Percentiles rank a stretch among this genome's conserved stretches.
phyloP scores from a whole-genome alignment of 2,329 filamentous ascomycete genomes.

The Nemania abortiva region DNA sequence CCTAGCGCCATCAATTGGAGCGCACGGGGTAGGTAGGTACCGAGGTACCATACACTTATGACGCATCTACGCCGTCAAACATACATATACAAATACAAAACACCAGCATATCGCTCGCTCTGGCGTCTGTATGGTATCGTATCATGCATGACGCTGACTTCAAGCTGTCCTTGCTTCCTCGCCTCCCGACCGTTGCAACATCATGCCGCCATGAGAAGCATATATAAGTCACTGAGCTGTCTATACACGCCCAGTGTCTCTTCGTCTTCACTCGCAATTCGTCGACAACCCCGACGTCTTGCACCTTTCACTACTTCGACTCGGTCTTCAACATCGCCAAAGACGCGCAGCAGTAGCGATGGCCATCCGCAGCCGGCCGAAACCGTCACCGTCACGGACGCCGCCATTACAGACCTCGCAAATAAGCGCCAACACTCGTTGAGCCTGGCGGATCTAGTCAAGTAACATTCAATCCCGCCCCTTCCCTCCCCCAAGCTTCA shows the following conservation, averaged over 20 bases:
- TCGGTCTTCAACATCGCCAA: conserved; percentile 35
- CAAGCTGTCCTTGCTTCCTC: conserved; percentile 22
- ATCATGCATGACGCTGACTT: neutral
- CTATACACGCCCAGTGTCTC: conserved; percentile 46
- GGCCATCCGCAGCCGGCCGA: conserved; percentile 59
- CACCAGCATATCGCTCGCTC: neutral
- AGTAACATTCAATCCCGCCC: conserved; percentile 66
- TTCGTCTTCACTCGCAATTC: conserved; percentile 7
- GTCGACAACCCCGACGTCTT: conserved; percentile 30
- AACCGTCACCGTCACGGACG: conserved; percentile 70
- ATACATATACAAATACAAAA: neutral
- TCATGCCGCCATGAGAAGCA: conserved; percentile 63
- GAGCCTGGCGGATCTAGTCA: conserved; percentile 89
- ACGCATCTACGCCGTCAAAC: neutral
- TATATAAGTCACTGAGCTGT: conserved; percentile 56
- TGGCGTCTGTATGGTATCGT: neutral
- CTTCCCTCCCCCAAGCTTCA: neutral
- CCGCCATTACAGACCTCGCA: conserved; percentile 83
- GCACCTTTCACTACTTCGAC: conserved; percentile 29
- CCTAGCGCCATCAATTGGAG: neutral
- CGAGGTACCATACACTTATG: neutral
- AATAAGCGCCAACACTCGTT: conserved; percentile 82
- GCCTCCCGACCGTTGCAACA: conserved; percentile 39
- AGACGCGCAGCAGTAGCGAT: conserved; percentile 6
- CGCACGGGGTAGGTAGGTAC: too few species aligned